A percentile compares a stretch with the other conserved stretches of the same genome.
phyloP scores from a whole-genome alignment of 1,284 basidiomycete genomes.

The Trichosporon ovoides region DNA sequence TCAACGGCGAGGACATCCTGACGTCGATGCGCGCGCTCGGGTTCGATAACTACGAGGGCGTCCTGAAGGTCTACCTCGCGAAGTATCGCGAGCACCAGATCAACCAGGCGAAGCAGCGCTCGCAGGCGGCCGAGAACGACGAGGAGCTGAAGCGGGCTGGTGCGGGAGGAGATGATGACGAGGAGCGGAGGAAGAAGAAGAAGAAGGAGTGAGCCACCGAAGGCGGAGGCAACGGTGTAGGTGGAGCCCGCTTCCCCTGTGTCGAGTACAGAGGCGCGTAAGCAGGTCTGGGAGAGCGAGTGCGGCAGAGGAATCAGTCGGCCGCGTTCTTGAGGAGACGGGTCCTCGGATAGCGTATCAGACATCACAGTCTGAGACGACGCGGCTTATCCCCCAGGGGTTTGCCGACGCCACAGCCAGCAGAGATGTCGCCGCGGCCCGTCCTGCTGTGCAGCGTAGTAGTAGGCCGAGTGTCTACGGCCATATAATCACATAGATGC shows the following conservation, averaged over 20 bases:
- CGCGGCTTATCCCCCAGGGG: too few species aligned
- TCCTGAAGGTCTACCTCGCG: conserved; percentile 87
- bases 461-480: neutral
- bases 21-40: conserved; percentile 87
- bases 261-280: too few species aligned
- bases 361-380: too few species aligned
- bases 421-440: neutral
- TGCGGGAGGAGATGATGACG: conserved; percentile 17
- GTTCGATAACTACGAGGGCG: conserved; percentile 84
- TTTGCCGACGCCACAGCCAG: neutral
- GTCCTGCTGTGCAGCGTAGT: neutral
- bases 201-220: neutral
- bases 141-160: conserved; percentile 23
- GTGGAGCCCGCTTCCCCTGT: too few species aligned
- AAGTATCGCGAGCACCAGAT: conserved; percentile 64
- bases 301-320: too few species aligned
- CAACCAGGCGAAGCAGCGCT: conserved; percentile 21
- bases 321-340: too few species aligned
- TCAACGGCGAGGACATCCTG: conserved; percentile 80
- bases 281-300: too few species aligned
- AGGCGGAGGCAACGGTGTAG: neutral
- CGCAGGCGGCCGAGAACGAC: conserved; percentile 14
- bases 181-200: conserved; percentile 20
- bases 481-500: conserved; percentile 7
- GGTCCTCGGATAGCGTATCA: too few species aligned